Evolutionary conservation across 208 protist genomes (phyloP), one percentile per base, ranked within the genome.

Genomic region (Tetramitus jugosus): DNA sequence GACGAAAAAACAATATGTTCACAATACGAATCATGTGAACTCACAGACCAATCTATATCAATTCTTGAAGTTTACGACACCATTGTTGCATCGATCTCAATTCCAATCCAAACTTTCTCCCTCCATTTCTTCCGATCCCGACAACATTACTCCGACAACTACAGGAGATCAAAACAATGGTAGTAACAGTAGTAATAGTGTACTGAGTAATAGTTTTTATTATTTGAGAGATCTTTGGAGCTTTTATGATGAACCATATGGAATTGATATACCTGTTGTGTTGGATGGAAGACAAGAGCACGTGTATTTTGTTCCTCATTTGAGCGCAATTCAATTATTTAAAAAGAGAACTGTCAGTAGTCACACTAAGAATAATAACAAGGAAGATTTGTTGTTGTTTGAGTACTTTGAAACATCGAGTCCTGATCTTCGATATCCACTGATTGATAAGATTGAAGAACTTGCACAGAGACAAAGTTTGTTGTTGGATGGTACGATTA

Each of bases 301-400:
- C 35, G 65, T 71, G n/a, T 71, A 71, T 49, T 71, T 71, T 71
- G 65, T 71, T 35, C 65, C 65, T 31, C 65, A 71, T 71, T 71
- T 71, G 29, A 49, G 39, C 35, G 65, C 65, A n/a, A 42, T 71
- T 49, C 26, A 71, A 71, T 71, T 71, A 71, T 8, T 71, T 45
- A 7, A 69, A 17, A n/a, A 69, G 8, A 10, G 14, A 7, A 37
- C 8, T 10, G 14, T 33, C 14, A 64, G 10, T 6, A 69, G 13
- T 39, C 0, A 29, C 43, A 45, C 62, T 69, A n/a, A n/a, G n/a
- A n/a, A n/a, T n/a, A n/a, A n/a, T n/a, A n/a, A n/a, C n/a, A 33
- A n/a, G n/a, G 60, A 65, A n/a, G 14, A 65, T 31, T 40, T 65
- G 17, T 20, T 65, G 14, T n/a, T n/a, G n/a, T 71, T 71, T 49